phyloP scores from a whole-genome alignment of 169 alveolate species.

The Gregarina niphandrodes region DNA sequence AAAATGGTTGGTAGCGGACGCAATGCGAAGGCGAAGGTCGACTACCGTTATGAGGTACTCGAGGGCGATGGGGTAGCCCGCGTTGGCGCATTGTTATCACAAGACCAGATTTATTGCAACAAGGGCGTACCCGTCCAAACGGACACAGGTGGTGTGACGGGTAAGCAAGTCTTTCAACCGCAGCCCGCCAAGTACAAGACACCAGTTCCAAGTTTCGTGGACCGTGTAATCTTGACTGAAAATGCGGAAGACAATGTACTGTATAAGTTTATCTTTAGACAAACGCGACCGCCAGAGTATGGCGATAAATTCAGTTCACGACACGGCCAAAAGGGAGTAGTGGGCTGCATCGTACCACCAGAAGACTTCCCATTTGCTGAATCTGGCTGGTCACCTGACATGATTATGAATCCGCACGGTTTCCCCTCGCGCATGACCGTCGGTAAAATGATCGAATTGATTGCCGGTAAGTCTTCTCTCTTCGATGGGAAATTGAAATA shows the following conservation, averaged over 20 bases:
- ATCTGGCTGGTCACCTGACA: conserved; percentile 98
- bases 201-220: conserved; percentile 63
- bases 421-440: conserved; percentile 99
- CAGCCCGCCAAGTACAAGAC: conserved; percentile 39
- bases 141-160: too few relatives aligned
- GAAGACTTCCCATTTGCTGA: conserved; percentile 93
- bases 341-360: conserved; percentile 88
- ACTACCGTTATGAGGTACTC: conserved; percentile 19
- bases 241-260: conserved; percentile 60
- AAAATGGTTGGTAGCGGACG: conserved; percentile 1
- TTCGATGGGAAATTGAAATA: conserved; percentile 72
- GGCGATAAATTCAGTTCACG: conserved; percentile 72
- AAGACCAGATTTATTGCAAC: conserved; percentile 42
- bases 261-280: conserved; percentile 58
- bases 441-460: conserved; percentile 88
- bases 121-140: conserved; percentile 6
- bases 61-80: conserved; percentile 77
- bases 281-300: conserved; percentile 70
- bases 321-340: conserved; percentile 99
- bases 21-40: conserved; percentile 1
- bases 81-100: conserved; percentile 57
- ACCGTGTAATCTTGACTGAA: conserved; percentile 71
- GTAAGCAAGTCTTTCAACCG: too few relatives aligned
- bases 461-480: conserved; percentile 78
- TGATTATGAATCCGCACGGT: conserved; percentile 99